Evolutionary conservation across 2,329 filamentous ascomycete species (phyloP), one percentile per base, ranked within the genome.

Genomic region (Fusarium concolor): DNA sequence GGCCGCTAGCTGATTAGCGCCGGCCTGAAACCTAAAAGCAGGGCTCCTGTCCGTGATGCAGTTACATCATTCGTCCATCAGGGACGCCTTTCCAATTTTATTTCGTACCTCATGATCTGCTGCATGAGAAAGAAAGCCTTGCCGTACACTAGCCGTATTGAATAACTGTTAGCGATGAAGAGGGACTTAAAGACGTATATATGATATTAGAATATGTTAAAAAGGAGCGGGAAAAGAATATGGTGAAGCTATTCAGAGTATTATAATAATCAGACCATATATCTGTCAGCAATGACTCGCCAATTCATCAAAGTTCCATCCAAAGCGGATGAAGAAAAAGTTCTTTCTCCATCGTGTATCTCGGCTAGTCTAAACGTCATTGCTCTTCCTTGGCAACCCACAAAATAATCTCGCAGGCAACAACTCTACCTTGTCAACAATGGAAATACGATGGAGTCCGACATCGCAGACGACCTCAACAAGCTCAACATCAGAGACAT

Each of bases 401-500:
- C 57, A 62, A 56, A 62, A 39, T 43, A 43, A 38, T 47, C 26
- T 49, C 49, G 18, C 37, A 44, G 26, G 7, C 10, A 12, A 35
- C 18, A 22, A 59, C 57, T 28, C n/a, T 22, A 28, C 26, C 24
- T 20, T 28, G 33, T 24, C 24, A 62, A 12, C 56, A 58, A 17
- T 31, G 50, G 20, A 31, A 12, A 12, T 35, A 64, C n/a, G 17
- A 71, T 71, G 68, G 54, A 66, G 46, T 49, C 61, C 22, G 54
- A 63, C 15, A 37, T 51, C 18, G 51, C 53, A 35, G 44, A 63
- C 12, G 68, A 68, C 17, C 55, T 71, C 42, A 77, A 77, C 11
- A 76, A 77, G 49, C 57, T 69, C 15, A 76, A 80, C 8, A 87
- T 85, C 11, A 84, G 90, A 46, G 76, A 79, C n/a, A 56, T 80